Base-by-base conservation (phyloP, 1,284 basidiomycete species). In the Microbotryum lychnidis-dioicae region DNA sequence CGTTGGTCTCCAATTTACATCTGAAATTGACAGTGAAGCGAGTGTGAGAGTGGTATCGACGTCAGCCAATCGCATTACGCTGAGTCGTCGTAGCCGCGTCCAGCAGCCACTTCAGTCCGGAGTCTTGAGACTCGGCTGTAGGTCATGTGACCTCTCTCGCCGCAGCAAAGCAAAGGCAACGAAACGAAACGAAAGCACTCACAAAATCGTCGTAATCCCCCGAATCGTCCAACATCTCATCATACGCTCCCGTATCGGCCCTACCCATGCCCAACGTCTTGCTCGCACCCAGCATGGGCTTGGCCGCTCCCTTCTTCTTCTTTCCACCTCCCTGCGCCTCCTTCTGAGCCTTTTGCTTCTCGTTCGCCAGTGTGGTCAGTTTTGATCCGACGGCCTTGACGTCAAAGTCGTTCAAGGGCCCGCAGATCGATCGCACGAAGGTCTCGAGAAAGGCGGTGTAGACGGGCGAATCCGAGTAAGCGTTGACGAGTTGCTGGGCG, bases 341-440 rank as follows among this genome's bases (percentile, higher is more conserved):
- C 76, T 88, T 90, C 54, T 91, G 90, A 74, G 91, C 89, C 76
- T 84, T 88, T 78, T 92, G 89, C 78, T 97, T 97, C 78, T 92
- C 90, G 73, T 93, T 94, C 55, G 90, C 87, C 14, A 96, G 79
- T 2, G 88, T 85, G 21, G 87, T 89, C 57, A 97, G 78, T 18
- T 79, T 83, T 58, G 84, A 87, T 4, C 89, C 89, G 2, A 83
- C 87, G 74, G 93, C 93, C 67, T 90, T 83, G 42, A 91, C 85
- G 72, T 97, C 91, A 56, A 91, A 84, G 66, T 93, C 91, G 65
- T 85, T 86, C 57, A 96, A 80, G 16, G 87, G 83, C 64, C 79
- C 76, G 3, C 86, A 84, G 21, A 93, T 76, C 61, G 84, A 83
- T 62, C 86, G 84, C 21, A 83, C 83, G 69, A 91, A 84, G 70